Conservation (phyloP, 179 eudicot genomes). For the Silene noctiflora region DNA sequence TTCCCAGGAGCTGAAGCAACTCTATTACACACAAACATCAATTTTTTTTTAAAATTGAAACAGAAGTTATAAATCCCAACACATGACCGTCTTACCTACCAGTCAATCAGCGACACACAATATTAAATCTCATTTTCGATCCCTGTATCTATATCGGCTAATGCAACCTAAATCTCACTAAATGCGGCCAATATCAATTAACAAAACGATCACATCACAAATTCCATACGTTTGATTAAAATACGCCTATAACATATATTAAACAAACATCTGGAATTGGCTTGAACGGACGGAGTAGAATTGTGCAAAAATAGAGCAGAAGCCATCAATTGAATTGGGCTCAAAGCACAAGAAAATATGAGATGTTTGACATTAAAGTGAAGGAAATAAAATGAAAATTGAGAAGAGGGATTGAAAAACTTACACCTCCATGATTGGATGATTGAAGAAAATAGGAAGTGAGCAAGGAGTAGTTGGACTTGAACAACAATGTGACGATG, state of each 20-base stretch:
- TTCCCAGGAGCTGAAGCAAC: constrained; percentile 99
- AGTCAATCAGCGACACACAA: too few species aligned
- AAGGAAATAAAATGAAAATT: not conserved
- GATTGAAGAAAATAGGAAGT: not conserved
- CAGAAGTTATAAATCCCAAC: not conserved
- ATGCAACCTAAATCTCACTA: too few species aligned
- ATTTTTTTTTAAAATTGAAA: not conserved
- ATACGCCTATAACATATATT: not conserved
- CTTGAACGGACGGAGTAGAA: not conserved
- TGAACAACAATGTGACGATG: too few species aligned
- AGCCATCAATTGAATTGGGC: not conserved
- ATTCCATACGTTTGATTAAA: too few species aligned
- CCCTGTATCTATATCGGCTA: not conserved
- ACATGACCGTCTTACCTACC: not conserved
- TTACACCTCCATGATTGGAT: constrained; percentile 30
- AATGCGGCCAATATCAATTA: too few species aligned
- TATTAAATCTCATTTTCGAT: too few species aligned
- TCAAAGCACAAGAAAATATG: too few species aligned
- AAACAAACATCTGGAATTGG: too few species aligned
- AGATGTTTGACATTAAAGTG: too few species aligned
- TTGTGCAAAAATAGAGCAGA: not conserved
- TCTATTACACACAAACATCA: constrained; percentile 32
- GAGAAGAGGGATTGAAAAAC: not conserved
- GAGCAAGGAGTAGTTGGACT: too few species aligned
- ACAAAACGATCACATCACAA: not conserved